Conservation (phyloP, 257 asterid genomes). For the Plantago major region DNA sequence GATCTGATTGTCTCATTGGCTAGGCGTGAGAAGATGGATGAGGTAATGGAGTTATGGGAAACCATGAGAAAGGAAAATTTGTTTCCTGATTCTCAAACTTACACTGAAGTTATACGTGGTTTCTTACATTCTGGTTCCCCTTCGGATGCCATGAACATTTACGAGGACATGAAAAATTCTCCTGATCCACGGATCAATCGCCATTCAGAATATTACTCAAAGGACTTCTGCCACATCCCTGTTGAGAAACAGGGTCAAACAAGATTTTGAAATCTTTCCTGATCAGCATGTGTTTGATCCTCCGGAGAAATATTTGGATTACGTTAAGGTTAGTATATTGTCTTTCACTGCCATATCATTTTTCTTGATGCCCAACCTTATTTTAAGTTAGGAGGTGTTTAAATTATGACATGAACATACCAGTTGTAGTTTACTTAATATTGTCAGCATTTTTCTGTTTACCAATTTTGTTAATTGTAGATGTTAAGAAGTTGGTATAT, state of each 20-base stretch:
- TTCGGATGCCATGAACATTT: conserved; percentile 94
- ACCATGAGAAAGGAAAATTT: conserved; percentile 70
- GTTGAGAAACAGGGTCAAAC: conserved; percentile 87
- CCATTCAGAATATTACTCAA: conserved; percentile 85
- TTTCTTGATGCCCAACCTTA: background rate
- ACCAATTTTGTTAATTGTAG: too few relatives aligned
- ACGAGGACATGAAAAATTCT: conserved; percentile 86
- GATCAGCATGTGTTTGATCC: conserved; percentile 88
- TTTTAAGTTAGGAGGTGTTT: too few relatives aligned
- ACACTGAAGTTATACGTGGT: conserved; percentile 89
- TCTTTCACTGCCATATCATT: background rate
- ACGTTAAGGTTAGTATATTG: conserved; percentile 46
- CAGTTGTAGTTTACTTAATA: too few relatives aligned
- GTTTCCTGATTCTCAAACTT: conserved; percentile 86
- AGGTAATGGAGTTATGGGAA: conserved; percentile 80
- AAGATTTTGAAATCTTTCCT: conserved; percentile 88
- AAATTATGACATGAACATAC: too few relatives aligned
- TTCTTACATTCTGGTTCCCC: conserved; percentile 93
- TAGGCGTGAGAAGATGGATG: conserved; percentile 75
- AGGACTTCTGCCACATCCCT: conserved; percentile 92
- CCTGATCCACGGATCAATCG: conserved; percentile 85
- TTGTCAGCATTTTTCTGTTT: too few relatives aligned
- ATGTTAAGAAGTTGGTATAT: background rate
- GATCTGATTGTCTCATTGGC: conserved; percentile 82
- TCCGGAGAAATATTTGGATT: conserved; percentile 89